Evolutionary conservation across 2,329 filamentous ascomycete species (phyloP), one percentile per base, ranked within the genome.

Genomic region (Diaporthe vaccinii): DNA sequence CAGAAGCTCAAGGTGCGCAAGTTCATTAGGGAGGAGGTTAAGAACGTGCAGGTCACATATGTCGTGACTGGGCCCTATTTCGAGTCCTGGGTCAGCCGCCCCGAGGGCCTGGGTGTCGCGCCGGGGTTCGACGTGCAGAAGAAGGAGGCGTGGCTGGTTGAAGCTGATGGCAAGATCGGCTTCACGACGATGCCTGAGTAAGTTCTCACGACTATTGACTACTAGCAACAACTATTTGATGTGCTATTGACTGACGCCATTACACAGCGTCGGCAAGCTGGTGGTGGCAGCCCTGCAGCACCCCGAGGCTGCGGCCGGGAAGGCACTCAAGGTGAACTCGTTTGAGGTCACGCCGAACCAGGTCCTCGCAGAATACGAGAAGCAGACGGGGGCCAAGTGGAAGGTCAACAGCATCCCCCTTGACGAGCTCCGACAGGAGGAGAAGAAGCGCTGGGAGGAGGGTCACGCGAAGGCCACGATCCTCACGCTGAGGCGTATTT

Each of bases 101-200:
- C 84, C n/a, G 81, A 84, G 9, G 82, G 81, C 0, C 79, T 84
- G 4, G 80, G 84, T 46, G 49, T 73, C 4, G 82, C 85, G 0
- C 93, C 93, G 3, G 88, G 88, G 0, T 95, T 91, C 78, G 88
- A 94, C 79, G 84, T 89, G 1, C 83, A 85, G 75, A 84, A 80
- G 2, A 91, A 89, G 79, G 89, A 85, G 74, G 93, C 93, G 0
- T 85, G 89, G 3, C 80, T 95, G 20, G 80, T 94, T 28, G 93
- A 89, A 2, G 89, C 89, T 76, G 93, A 91, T 51, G 91, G 88
- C 28, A 87, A 85, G 76, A 87, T 95, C 76, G 92, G 91, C 49
- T 89, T 95, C 79, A 94, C 92, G 3, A 93, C 91, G 2, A 94
- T 94, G 90, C 85, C 86, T 31, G 94, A 95, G 92, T 93, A 84